Percentiles rank a stretch among this genome's conserved stretches.
These are phyloP conservation scores for Saturnispora hagleri DNA, from an alignment of 805 yeast species.

Conservation along the genomic window DNA sequence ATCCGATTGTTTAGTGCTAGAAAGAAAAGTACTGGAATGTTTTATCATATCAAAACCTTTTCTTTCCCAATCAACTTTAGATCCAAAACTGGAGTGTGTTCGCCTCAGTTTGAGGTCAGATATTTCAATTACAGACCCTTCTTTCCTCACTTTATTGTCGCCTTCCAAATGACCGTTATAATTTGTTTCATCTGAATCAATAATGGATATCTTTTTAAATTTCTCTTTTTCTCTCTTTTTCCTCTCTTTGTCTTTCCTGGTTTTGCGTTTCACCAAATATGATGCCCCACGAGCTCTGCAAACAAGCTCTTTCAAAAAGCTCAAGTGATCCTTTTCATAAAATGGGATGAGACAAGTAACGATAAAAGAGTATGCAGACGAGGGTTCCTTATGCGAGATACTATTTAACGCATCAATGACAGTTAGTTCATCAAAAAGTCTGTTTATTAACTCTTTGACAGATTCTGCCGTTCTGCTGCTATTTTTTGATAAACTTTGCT, in stretches of 20 bases:
- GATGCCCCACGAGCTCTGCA: constrained; percentile 26
- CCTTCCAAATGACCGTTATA: not conserved
- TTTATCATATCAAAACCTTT: constrained; percentile 28
- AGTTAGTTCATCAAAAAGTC: constrained; percentile 25
- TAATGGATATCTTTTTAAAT: not conserved
- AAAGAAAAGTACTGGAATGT: constrained; percentile 7
- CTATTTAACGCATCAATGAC: constrained; percentile 28
- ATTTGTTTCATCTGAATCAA: not conserved
- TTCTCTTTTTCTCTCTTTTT: constrained; percentile 4
- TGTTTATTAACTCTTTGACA: constrained; percentile 13
- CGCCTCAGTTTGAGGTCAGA: constrained; percentile 18
- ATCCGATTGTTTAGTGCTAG: not conserved
- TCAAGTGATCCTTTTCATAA: constrained; percentile 20
- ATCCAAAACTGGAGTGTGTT: constrained; percentile 17
- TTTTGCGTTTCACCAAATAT: constrained; percentile 10
- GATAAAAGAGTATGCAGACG: constrained; percentile 24
- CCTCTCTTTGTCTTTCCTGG: constrained; percentile 4
- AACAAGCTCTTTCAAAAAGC: constrained; percentile 21
- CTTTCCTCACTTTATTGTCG: constrained; percentile 2
- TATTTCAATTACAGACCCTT: constrained; percentile 8
- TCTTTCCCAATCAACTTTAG: constrained; percentile 19
- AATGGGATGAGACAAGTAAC: constrained; percentile 23
- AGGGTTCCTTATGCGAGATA: constrained; percentile 17
- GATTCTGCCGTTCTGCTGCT: not conserved
- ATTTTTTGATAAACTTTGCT: not conserved